Conservation (phyloP, 306 rosid species). For the Alnus rubra region DNA sequence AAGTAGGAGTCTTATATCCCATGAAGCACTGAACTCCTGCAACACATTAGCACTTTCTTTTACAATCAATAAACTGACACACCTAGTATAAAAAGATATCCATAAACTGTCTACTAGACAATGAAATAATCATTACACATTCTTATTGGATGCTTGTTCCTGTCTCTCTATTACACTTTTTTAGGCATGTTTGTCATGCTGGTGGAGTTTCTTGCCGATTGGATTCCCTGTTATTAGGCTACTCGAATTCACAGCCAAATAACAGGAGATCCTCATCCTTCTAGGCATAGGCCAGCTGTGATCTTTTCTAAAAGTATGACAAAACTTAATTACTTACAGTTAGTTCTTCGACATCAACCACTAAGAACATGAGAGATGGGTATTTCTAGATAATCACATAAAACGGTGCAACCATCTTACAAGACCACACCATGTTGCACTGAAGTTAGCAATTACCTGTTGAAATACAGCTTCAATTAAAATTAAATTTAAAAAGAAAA, state of each 20-base stretch:
- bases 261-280: neutral
- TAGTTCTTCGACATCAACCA: constrained; percentile 90
- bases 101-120: neutral
- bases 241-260: no score
- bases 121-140: constrained; percentile 6
- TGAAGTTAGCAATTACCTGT: constrained; percentile 95
- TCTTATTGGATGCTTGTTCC: neutral
- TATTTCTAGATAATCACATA: constrained; percentile 72
- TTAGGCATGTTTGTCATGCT: neutral
- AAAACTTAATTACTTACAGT: constrained; percentile 57
- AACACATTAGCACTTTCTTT: constrained; percentile 21
- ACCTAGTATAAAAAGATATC: neutral
- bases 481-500: neutral
- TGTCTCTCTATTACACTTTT: constrained; percentile 12
- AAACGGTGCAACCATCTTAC: constrained; percentile 77
- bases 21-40: constrained; percentile 91
- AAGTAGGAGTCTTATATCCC: constrained; percentile 99
- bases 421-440: constrained; percentile 97
- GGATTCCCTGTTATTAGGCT: no score
- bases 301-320: neutral
- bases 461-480: constrained; percentile 27
- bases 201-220: neutral
- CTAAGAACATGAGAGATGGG: constrained; percentile 73
- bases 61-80: constrained; percentile 13
- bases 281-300: neutral